phyloP scores from a whole-genome alignment of 495 filamentous ascomycete genomes.

The Penicillium argentinense region DNA sequence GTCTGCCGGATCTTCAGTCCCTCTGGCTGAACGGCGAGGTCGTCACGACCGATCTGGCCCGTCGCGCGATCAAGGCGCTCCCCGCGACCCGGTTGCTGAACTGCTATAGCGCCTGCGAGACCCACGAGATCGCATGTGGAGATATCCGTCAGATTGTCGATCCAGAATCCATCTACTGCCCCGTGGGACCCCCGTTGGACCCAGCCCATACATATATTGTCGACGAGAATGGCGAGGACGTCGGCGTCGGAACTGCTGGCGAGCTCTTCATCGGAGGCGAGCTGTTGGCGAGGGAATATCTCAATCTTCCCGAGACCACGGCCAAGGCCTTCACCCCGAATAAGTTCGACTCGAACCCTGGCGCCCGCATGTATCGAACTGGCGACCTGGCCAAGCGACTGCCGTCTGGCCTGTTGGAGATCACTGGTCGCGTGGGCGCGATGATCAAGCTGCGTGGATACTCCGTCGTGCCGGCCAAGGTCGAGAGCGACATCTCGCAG shows the following conservation, averaged over 20 bases:
- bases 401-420: slow-evolving; percentile 70
- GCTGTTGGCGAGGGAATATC: slow-evolving; percentile 77
- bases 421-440: slow-evolving; percentile 73
- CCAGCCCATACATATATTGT: slow-evolving; percentile 60
- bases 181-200: slow-evolving; percentile 62
- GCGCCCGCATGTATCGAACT: slow-evolving; percentile 71
- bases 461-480: slow-evolving; percentile 76
- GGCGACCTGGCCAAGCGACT: slow-evolving; percentile 77
- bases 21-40: slow-evolving; percentile 74
- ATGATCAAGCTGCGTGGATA: slow-evolving; percentile 84
- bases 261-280: slow-evolving; percentile 81
- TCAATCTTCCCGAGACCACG: slow-evolving; percentile 80
- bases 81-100: slow-evolving; percentile 65
- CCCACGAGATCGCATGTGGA: slow-evolving; percentile 70
- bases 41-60: slow-evolving; percentile 65
- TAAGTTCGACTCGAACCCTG: slow-evolving; percentile 50
- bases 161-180: slow-evolving; percentile 52
- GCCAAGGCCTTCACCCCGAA: slow-evolving; percentile 64
- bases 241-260: slow-evolving; percentile 66
- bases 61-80: slow-evolving; percentile 57
- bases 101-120: slow-evolving; percentile 71
- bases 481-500: slow-evolving; percentile 63
- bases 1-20: slow-evolving; percentile 58
- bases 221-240: slow-evolving; percentile 52
- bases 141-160: slow-evolving; percentile 64